Evolutionary conservation across 2,329 filamentous ascomycete genomes (phyloP), one percentile per base, ranked within the genome.

Genomic region (Harringtonia aguacate): DNA sequence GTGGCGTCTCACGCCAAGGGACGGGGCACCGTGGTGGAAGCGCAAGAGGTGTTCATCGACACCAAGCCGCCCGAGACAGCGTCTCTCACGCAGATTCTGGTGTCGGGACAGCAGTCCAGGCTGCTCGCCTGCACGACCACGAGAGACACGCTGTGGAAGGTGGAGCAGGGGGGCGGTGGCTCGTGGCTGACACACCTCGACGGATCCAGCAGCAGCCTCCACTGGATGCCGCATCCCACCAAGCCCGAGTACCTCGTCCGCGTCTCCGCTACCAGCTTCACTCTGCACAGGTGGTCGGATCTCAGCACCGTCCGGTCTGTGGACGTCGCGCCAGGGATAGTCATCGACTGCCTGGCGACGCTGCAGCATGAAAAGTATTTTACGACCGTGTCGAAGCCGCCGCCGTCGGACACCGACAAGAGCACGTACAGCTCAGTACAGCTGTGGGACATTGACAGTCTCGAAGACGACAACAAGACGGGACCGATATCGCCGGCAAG

Each of bases 81-180:
- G n/a, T n/a, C 5, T 8, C 8, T 15, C 1, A 29, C 13, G 20
- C 51, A 54, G 20, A 33, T 53, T 12, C 18, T 53, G 0, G 22
- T 36, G 14, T 51, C 51, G 12, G 47, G 48, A 6, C 42, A 36
- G 4, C 40, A 48, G 33, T 28, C 43, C 8, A 44, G 47, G 12
- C 40, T 53, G 12, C 37, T 55, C 3, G 30, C 48, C 9, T 50
- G 44, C 17, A 46, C 44, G 6, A 43, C 48, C 22, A n/a, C 43
- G 12, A 34, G 43, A 1, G 45, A 48, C 31, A 45, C 43, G 14
- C 38, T 55, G 1, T 53, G 50, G 52, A 14, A 46, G 6, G n/a
- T 53, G 12, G 40, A 44, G 6, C 30, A 38, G n/a, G 18, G 35
- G 21, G 31, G 24, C 12, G 36, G 43, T 29, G 36, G 28, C 5